Conservation (phyloP, 805 yeast species). For the Maudiozyma saulgeensis region DNA sequence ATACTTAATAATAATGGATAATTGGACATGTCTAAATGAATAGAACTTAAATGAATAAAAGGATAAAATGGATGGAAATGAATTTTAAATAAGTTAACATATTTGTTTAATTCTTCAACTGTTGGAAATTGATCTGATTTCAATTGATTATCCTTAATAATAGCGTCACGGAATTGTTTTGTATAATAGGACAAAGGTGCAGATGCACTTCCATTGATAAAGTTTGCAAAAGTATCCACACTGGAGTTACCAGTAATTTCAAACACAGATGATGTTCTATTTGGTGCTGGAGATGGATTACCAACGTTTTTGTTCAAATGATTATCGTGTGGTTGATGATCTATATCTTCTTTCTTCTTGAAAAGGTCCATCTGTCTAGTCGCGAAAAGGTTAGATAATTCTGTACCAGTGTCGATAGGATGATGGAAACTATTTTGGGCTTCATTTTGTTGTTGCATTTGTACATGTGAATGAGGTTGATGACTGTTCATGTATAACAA, state of each 20-base stretch:
- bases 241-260: not conserved
- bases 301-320: not conserved
- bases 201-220: not conserved
- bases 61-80: conserved; percentile 70
- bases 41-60: conserved; percentile 56
- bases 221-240: not conserved
- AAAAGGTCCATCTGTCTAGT: conserved; percentile 59
- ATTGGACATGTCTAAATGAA: conserved; percentile 41
- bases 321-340: not conserved
- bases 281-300: not conserved
- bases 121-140: conserved; percentile 59
- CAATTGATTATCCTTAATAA: conserved; percentile 45
- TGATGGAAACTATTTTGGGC: not conserved
- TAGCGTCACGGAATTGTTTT: conserved; percentile 43
- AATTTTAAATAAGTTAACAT: conserved; percentile 60
- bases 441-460: not conserved
- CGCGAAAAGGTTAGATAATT: conserved; percentile 52
- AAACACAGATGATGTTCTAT: not conserved
- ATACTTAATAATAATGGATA: conserved; percentile 66
- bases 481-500: not conserved
- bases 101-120: conserved; percentile 65
- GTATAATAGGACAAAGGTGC: conserved; percentile 13
- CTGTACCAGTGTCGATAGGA: conserved; percentile 17
- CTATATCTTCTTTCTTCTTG: conserved; percentile 30
- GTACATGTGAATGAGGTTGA: not conserved